Conservation (phyloP, 768 basidiomycete species). For the Lentinula sp. region DNA sequence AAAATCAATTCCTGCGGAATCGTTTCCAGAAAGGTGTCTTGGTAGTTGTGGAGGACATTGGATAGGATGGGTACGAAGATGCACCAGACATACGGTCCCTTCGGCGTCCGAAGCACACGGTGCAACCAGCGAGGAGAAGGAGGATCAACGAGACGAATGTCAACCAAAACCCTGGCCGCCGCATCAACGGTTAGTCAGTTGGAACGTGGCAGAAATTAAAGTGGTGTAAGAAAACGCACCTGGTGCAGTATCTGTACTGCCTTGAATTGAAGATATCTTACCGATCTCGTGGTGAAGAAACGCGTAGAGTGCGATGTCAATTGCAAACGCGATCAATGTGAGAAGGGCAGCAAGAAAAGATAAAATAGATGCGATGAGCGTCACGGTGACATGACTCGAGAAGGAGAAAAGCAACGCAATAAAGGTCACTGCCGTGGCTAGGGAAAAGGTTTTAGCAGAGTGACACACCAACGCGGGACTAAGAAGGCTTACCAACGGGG, state of each 20-base stretch:
- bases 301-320: slow-evolving; percentile 70
- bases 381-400: slow-evolving; percentile 41
- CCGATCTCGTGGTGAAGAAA: slow-evolving; percentile 53
- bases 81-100: slow-evolving; percentile 44
- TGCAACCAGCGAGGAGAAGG: slow-evolving; percentile 57
- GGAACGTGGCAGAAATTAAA: slow-evolving; percentile 1
- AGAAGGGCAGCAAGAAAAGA: slow-evolving; percentile 67
- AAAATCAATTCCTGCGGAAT: slow-evolving; percentile 30
- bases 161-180: slow-evolving; percentile 61
- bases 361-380: slow-evolving; percentile 49
- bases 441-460: not conserved
- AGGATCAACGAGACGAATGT: slow-evolving; percentile 64
- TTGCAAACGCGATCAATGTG: slow-evolving; percentile 66
- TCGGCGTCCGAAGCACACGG: slow-evolving; percentile 65
- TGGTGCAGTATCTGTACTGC: slow-evolving; percentile 50
- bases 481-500: slow-evolving; percentile 54
- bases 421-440: slow-evolving; percentile 52
- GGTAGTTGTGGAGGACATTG: slow-evolving; percentile 19
- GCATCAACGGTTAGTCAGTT: not conserved
- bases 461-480: not conserved
- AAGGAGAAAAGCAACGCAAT: slow-evolving; percentile 47
- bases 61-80: slow-evolving; percentile 30
- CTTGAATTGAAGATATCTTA: slow-evolving; percentile 37
- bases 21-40: slow-evolving; percentile 25
- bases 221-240: slow-evolving; percentile 35